Evolutionary conservation across 495 filamentous ascomycete species (phyloP).

Genomic region (Paragyromitra xinjiangensis): DNA sequence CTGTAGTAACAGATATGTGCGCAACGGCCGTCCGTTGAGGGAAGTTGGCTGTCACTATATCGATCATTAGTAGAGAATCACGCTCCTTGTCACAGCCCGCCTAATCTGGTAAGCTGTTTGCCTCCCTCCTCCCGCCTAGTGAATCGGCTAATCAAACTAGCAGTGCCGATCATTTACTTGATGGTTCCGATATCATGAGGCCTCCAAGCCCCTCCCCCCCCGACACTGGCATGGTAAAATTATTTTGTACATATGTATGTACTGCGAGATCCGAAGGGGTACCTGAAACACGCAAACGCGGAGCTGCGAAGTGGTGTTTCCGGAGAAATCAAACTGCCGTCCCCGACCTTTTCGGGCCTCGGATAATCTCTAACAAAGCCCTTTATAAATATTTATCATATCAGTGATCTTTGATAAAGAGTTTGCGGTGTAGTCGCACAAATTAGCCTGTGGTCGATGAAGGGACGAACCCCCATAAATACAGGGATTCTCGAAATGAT

Average conservation of each 20-base stretch:
- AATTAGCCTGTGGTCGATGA: slow-evolving; percentile 39
- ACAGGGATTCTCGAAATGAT: slow-evolving; percentile 40
- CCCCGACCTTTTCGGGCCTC: slow-evolving; percentile 26
- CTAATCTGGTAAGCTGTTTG: slow-evolving; percentile 9
- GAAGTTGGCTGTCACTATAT: slow-evolving; percentile 5
- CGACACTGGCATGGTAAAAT: slow-evolving; percentile 14
- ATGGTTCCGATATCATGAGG: slow-evolving; percentile 5
- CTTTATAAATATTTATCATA: slow-evolving; percentile 26
- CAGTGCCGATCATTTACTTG: neutral
- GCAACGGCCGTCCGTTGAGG: slow-evolving; percentile 13
- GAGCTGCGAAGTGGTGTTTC: slow-evolving; percentile 39
- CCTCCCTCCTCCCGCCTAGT: slow-evolving; percentile 8
- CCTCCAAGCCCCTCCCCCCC: slow-evolving; percentile 1
- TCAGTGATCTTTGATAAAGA: slow-evolving; percentile 26
- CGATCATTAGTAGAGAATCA: slow-evolving; percentile 16
- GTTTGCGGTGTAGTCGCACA: slow-evolving; percentile 28
- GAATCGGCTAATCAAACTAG: slow-evolving; percentile 16
- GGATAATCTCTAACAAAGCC: slow-evolving; percentile 43
- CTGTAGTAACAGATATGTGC: neutral
- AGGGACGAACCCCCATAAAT: slow-evolving; percentile 32
- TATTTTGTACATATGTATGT: slow-evolving; percentile 32
- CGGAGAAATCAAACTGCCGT: slow-evolving; percentile 46
- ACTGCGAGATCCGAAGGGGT: slow-evolving; percentile 16
- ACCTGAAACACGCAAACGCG: slow-evolving; percentile 28
- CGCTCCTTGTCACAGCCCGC: slow-evolving; percentile 27